These are phyloP conservation scores for Paecilomyces variotii DNA, from an alignment of 2,329 filamentous ascomycete species.

Conservation along the genomic window DNA sequence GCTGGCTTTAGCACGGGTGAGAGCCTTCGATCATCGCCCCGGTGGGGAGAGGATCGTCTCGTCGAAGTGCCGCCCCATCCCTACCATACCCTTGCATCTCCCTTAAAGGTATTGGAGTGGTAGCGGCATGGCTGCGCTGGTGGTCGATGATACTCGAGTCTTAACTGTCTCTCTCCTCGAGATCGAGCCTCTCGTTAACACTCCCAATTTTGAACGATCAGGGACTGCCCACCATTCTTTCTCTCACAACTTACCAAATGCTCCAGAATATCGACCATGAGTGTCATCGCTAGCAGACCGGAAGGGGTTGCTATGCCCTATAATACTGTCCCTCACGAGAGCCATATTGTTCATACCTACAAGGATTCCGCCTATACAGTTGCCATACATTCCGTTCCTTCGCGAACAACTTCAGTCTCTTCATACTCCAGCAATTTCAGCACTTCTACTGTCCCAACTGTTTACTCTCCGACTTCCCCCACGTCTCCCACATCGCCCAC, in stretches of 20 bases:
- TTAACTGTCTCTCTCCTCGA: slow-evolving; percentile 1
- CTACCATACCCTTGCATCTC: neutral
- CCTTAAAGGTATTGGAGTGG: neutral
- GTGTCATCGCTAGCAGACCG: slow-evolving; percentile 31
- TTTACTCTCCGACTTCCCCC: slow-evolving; percentile 30
- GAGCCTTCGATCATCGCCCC: neutral
- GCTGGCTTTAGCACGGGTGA: neutral
- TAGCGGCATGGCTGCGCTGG: neutral
- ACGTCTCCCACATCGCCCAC: slow-evolving; percentile 10
- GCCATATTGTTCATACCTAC: slow-evolving; percentile 16
- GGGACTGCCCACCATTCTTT: neutral
- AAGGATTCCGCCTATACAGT: slow-evolving; percentile 20
- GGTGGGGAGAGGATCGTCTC: slow-evolving; percentile 1
- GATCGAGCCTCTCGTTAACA: slow-evolving; percentile 3
- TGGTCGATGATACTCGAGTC: neutral
- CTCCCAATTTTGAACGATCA: neutral
- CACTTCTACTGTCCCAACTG: slow-evolving; percentile 29
- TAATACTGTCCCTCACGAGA: slow-evolving; percentile 17
- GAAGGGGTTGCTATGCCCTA: slow-evolving; percentile 26
- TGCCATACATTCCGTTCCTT: slow-evolving; percentile 21
- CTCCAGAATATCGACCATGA: slow-evolving; percentile 22
- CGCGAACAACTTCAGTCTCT: slow-evolving; percentile 27
- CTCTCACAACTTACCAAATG: slow-evolving; percentile 5
- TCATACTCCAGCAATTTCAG: slow-evolving; percentile 31
- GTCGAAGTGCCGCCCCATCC: neutral